phyloP scores from a whole-genome alignment of 1,139 yeast species.

The Taiozyma sp. region DNA sequence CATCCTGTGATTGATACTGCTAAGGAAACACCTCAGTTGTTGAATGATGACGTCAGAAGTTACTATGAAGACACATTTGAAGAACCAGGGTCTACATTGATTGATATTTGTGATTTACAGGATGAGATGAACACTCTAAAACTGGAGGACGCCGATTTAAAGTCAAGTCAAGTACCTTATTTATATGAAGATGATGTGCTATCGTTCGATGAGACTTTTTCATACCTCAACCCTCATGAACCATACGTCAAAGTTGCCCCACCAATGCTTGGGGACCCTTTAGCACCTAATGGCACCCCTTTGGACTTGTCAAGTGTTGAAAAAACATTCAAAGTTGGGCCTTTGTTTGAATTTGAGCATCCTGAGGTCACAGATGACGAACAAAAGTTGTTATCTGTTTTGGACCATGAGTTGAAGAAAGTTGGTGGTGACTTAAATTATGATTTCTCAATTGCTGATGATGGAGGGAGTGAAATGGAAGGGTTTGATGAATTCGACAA shows the following conservation, averaged over 20 bases:
- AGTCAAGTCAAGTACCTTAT: background rate
- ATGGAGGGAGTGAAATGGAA: no score
- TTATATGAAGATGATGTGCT: background rate
- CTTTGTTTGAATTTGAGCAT: slow-evolving; percentile 9
- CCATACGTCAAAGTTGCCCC: slow-evolving; percentile 16
- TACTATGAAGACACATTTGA: background rate
- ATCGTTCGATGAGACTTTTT: slow-evolving; percentile 2
- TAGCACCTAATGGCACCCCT: slow-evolving; percentile 15
- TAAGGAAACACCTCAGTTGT: background rate
- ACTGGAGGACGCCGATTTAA: background rate
- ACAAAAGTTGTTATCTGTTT: slow-evolving; percentile 13
- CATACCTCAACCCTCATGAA: slow-evolving; percentile 14
- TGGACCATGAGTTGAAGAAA: slow-evolving; percentile 16
- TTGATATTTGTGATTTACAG: background rate
- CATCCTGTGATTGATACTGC: background rate
- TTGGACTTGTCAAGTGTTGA: slow-evolving; percentile 17
- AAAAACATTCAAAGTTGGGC: slow-evolving; percentile 5
- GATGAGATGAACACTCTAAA: background rate
- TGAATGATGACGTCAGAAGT: background rate
- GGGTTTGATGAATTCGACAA: background rate
- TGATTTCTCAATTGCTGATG: background rate
- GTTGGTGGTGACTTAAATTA: background rate
- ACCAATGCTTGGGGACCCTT: slow-evolving; percentile 14
- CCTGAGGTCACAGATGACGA: slow-evolving; percentile 12
- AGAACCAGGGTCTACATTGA: background rate